These are phyloP conservation scores for Rhodotorula toruloides DNA, from an alignment of 768 basidiomycete species.

Conservation along the genomic window DNA sequence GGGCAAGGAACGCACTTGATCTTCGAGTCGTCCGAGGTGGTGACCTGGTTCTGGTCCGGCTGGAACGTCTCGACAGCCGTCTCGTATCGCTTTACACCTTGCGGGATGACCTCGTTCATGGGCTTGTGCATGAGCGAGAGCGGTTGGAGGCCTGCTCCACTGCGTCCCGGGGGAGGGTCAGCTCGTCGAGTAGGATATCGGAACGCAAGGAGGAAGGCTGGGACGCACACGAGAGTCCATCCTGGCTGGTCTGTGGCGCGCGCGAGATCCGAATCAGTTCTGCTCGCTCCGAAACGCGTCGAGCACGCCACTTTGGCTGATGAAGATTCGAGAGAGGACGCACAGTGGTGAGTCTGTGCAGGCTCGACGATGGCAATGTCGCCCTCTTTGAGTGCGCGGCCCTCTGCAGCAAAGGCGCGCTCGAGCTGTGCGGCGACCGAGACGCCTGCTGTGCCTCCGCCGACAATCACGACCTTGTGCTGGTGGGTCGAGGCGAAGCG, in stretches of 20 bases:
- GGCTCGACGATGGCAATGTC: conserved; percentile 84
- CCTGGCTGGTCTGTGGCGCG: conserved; percentile 70
- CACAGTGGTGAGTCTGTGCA: conserved; percentile 77
- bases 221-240: conserved; percentile 57
- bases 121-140: conserved; percentile 62
- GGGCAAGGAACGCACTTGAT: conserved; percentile 42
- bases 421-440: conserved; percentile 82
- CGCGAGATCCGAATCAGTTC: background rate
- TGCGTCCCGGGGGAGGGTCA: conserved; percentile 42
- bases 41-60: conserved; percentile 67
- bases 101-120: conserved; percentile 66
- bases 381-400: conserved; percentile 61
- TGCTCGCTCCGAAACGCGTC: background rate
- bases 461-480: conserved; percentile 72
- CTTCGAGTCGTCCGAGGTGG: conserved; percentile 62
- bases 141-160: conserved; percentile 72
- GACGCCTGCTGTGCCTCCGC: conserved; percentile 65
- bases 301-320: background rate
- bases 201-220: background rate
- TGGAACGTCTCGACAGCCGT: conserved; percentile 58
- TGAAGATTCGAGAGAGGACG: conserved; percentile 46
- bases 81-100: conserved; percentile 67
- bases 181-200: background rate
- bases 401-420: conserved; percentile 66
- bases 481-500: conserved; percentile 40